Evolutionary conservation across 352 stramenopile genomes (phyloP).

Genomic region (Blastocystis sp.): DNA sequence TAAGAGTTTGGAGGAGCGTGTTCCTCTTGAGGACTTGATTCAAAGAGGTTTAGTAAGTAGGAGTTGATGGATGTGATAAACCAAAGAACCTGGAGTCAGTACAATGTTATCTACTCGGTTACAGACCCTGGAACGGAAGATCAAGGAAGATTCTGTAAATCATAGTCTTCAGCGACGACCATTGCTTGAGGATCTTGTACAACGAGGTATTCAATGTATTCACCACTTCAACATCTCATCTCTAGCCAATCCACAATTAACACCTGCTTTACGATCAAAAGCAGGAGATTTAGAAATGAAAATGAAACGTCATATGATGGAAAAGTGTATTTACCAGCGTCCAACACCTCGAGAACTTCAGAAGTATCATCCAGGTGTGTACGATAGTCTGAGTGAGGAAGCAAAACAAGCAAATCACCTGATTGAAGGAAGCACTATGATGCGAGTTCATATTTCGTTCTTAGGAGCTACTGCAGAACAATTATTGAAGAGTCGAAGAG

Average conservation of each 20-base stretch:
- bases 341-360: background rate
- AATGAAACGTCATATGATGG: constrained; percentile 42
- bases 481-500: background rate
- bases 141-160: constrained; percentile 38
- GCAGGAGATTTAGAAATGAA: constrained; percentile 24
- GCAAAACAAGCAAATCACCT: background rate
- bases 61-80: background rate
- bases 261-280: constrained; percentile 5
- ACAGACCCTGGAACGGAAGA: constrained; percentile 36
- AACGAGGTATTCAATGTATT: constrained; percentile 36
- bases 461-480: constrained; percentile 10
- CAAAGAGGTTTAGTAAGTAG: constrained; percentile 21
- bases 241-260: constrained; percentile 17
- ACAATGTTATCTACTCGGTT: background rate
- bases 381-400: constrained; percentile 11
- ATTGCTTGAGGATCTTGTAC: background rate
- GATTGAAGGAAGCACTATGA: background rate
- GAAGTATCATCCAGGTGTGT: constrained; percentile 4
- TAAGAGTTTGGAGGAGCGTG: background rate
- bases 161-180: constrained; percentile 16
- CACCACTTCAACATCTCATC: background rate
- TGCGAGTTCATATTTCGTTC: background rate
- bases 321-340: constrained; percentile 13
- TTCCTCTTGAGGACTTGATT: background rate
- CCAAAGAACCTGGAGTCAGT: constrained; percentile 12